Evolutionary conservation across 768 basidiomycete genomes (phyloP).

Genomic region (Stropharia rugosoannulata): DNA sequence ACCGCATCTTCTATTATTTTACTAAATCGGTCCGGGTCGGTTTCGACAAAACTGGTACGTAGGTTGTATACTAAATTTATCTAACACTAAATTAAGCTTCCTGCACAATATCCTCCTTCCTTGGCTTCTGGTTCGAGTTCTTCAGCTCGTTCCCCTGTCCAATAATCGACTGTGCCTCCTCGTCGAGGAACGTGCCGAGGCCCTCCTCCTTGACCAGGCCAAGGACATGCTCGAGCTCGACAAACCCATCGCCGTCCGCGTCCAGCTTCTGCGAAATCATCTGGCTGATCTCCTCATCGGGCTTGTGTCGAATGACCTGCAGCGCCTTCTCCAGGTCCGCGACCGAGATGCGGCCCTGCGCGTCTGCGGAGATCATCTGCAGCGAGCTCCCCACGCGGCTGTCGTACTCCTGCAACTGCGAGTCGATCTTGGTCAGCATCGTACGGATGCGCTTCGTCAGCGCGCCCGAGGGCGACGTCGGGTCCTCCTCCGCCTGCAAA

Average conservation of each 20-base stretch:
- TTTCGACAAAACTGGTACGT: background rate
- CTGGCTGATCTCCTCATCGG: slow-evolving; percentile 85
- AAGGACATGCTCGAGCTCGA: slow-evolving; percentile 92
- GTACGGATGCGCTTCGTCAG: slow-evolving; percentile 93
- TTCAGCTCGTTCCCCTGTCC: slow-evolving; percentile 84
- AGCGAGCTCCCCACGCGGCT: slow-evolving; percentile 79
- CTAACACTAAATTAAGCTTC: slow-evolving; percentile 39
- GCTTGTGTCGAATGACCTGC: slow-evolving; percentile 90
- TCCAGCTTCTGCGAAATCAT: slow-evolving; percentile 92
- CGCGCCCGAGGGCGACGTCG: slow-evolving; percentile 79
- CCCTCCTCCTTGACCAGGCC: slow-evolving; percentile 88
- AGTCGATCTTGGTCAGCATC: slow-evolving; percentile 95
- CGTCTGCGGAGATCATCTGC: slow-evolving; percentile 82
- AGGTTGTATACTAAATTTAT: slow-evolving; percentile 8
- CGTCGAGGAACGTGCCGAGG: slow-evolving; percentile 45
- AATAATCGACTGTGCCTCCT: slow-evolving; percentile 57
- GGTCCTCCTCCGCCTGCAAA: slow-evolving; percentile 83
- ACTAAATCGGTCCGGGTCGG: too few relatives aligned
- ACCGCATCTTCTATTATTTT: too few relatives aligned
- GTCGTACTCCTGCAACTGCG: slow-evolving; percentile 91
- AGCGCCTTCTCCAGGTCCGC: slow-evolving; percentile 89
- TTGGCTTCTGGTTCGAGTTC: slow-evolving; percentile 71
- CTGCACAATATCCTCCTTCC: slow-evolving; percentile 95
- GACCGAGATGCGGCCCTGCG: slow-evolving; percentile 86
- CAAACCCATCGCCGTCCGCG: slow-evolving; percentile 93